These are phyloP conservation scores for Fusarium napiforme DNA, from an alignment of 2,329 filamentous ascomycete genomes.

Conservation along the genomic window DNA sequence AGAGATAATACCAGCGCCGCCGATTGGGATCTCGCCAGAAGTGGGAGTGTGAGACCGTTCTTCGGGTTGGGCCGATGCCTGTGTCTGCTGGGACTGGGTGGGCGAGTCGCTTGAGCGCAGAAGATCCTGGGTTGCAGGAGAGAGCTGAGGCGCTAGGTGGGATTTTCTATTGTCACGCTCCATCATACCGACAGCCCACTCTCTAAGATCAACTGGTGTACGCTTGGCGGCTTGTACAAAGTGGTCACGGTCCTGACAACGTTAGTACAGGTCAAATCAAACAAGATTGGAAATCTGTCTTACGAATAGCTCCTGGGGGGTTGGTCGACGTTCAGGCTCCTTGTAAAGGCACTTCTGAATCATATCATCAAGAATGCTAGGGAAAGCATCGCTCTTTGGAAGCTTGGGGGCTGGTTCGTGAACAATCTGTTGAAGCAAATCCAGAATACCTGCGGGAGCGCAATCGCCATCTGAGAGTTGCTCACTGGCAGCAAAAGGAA, in stretches of 20 bases:
- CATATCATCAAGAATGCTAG: slow-evolving; percentile 93
- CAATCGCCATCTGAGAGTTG: slow-evolving; percentile 78
- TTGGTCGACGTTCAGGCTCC: slow-evolving; percentile 86
- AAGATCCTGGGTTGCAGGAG: slow-evolving; percentile 81
- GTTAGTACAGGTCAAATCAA: slow-evolving; percentile 24
- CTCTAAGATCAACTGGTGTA: slow-evolving; percentile 91
- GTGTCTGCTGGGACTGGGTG: slow-evolving; percentile 54
- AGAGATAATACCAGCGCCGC: slow-evolving; percentile 64
- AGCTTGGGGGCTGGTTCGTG: slow-evolving; percentile 93
- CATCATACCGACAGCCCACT: slow-evolving; percentile 95
- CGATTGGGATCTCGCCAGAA: slow-evolving; percentile 77
- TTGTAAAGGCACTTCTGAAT: slow-evolving; percentile 96
- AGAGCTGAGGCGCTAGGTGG: slow-evolving; percentile 83
- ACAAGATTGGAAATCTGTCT: slow-evolving; percentile 48
- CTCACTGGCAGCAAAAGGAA: slow-evolving; percentile 86
- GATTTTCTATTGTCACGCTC: slow-evolving; percentile 96
- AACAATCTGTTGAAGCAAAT: slow-evolving; percentile 96
- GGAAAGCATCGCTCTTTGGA: slow-evolving; percentile 97
- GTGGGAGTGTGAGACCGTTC: slow-evolving; percentile 70
- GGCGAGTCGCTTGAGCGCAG: slow-evolving; percentile 73
- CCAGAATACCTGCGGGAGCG: slow-evolving; percentile 92
- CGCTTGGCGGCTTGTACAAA: slow-evolving; percentile 97
- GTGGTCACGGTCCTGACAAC: slow-evolving; percentile 82
- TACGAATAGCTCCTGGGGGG: slow-evolving; percentile 92
- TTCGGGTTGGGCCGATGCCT: slow-evolving; percentile 52